phyloP scores from a whole-genome alignment of 2,329 filamentous ascomycete species.

The Davidsoniella neocaledoniae region DNA sequence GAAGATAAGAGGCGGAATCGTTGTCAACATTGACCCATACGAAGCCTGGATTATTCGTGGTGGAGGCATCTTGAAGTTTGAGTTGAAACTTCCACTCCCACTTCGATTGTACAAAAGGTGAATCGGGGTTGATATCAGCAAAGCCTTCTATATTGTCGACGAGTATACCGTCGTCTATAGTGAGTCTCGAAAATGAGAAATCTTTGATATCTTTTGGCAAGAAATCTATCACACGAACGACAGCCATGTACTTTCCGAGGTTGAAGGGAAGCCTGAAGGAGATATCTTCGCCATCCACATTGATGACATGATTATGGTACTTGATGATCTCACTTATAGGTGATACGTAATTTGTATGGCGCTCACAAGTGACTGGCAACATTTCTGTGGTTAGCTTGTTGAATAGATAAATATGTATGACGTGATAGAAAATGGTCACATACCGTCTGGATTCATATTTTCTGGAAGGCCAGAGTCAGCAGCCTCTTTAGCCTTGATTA shows the following conservation, averaged over 20 bases:
- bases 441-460: slow-evolving; percentile 20
- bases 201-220: slow-evolving; percentile 52
- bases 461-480: neutral
- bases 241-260: slow-evolving; percentile 52
- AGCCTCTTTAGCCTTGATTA: slow-evolving; percentile 7
- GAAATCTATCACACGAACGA: slow-evolving; percentile 70
- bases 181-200: slow-evolving; percentile 41
- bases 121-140: neutral
- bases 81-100: slow-evolving; percentile 84
- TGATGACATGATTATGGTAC: neutral
- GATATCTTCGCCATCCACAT: slow-evolving; percentile 10
- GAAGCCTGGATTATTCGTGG: slow-evolving; percentile 16
- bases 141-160: slow-evolving; percentile 17
- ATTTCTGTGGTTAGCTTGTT: neutral
- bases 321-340: slow-evolving; percentile 19
- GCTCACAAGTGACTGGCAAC: slow-evolving; percentile 17
- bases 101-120: slow-evolving; percentile 17
- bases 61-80: slow-evolving; percentile 50
- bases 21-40: slow-evolving; percentile 53
- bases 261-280: slow-evolving; percentile 48
- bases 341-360: neutral
- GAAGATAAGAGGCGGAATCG: slow-evolving; percentile 30
- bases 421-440: slow-evolving; percentile 6
- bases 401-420: neutral
- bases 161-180: slow-evolving; percentile 25